These are phyloP conservation scores for Mortierella sp. DNA, from an alignment of 371 early-diverging fungal species.

Conservation along the genomic window DNA sequence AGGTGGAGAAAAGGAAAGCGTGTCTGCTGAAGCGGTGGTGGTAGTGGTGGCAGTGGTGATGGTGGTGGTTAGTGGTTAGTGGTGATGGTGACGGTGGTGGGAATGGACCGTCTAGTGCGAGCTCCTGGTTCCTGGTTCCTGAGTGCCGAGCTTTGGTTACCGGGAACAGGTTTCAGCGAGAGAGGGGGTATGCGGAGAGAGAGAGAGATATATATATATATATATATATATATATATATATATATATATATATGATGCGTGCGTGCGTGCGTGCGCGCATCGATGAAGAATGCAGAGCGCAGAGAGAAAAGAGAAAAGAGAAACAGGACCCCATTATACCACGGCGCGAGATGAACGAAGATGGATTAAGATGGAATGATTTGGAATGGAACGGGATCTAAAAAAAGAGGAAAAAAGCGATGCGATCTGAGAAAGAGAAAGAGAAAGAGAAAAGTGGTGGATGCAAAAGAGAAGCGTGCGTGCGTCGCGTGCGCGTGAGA, in stretches of 20 bases:
- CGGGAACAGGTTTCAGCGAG: not conserved
- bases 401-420: not conserved
- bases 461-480: not conserved
- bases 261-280: not conserved
- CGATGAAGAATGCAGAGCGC: not conserved
- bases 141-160: slow-evolving; percentile 16
- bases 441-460: not conserved
- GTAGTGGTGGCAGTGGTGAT: too few species aligned
- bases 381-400: not conserved
- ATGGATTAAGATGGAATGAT: not conserved
- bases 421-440: slow-evolving; percentile 3
- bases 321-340: slow-evolving; percentile 1
- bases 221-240: not conserved
- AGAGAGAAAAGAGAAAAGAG: not conserved
- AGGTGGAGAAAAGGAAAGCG: not conserved
- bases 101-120: slow-evolving; percentile 2
- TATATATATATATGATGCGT: not conserved
- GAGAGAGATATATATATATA: too few species aligned
- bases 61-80: too few species aligned
- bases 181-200: not conserved
- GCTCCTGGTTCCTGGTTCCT: slow-evolving; percentile 34
- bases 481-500: not conserved
- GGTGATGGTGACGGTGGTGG: too few species aligned
- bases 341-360: not conserved
- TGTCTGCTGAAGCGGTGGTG: too few species aligned